These are phyloP conservation scores for Lagenidium sp. DNA, from an alignment of 352 stramenopile species.

Conservation along the genomic window DNA sequence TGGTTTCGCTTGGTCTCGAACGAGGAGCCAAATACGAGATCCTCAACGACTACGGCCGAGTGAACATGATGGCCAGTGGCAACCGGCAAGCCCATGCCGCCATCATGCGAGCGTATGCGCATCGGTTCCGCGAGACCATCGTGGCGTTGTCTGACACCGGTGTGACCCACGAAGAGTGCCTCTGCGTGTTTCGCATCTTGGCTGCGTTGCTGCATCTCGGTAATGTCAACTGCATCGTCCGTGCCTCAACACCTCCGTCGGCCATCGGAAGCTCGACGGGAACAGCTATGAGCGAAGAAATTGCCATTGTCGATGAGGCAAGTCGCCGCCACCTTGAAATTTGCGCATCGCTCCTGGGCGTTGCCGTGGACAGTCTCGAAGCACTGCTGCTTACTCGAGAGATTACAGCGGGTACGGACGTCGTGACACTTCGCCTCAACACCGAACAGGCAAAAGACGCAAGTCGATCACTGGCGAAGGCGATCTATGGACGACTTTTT, in stretches of 20 bases:
- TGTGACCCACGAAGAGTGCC: conserved; percentile 32
- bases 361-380: conserved; percentile 74
- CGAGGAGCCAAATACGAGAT: conserved; percentile 78
- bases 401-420: conserved; percentile 91
- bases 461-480: conserved; percentile 92
- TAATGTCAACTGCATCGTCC: conserved; percentile 88
- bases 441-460: conserved; percentile 80
- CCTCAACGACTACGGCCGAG: conserved; percentile 77
- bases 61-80: conserved; percentile 4
- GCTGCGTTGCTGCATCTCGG: conserved; percentile 93
- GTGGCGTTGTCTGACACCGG: conserved; percentile 74
- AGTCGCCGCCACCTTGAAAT: conserved; percentile 51
- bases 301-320: conserved; percentile 28
- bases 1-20: conserved; percentile 53
- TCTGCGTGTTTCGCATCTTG: conserved; percentile 61
- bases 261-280: conserved; percentile 4
- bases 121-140: conserved; percentile 54
- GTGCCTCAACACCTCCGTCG: too few species aligned
- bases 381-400: conserved; percentile 81
- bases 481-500: conserved; percentile 95
- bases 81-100: too few species aligned
- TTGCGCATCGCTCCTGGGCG: conserved; percentile 84
- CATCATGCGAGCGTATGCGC: too few species aligned
- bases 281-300: conserved; percentile 38
- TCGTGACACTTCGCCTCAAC: conserved; percentile 72